Percentiles rank a stretch among this genome's conserved stretches.
phyloP scores from a whole-genome alignment of 1,284 basidiomycete genomes.

The Austropuccinia psidii region DNA sequence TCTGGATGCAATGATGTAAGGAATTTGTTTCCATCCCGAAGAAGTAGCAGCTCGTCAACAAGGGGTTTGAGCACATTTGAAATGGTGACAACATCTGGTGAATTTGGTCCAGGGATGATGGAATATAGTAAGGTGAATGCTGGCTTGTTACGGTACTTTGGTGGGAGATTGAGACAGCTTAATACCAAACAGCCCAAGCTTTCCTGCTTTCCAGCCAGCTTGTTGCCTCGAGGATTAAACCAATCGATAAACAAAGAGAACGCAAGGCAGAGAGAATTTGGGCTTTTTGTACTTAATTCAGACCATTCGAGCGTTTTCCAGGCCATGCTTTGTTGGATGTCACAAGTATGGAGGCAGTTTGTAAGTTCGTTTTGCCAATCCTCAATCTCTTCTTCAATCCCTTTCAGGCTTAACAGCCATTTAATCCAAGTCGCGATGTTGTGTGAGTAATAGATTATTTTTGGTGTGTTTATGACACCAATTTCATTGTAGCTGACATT shows the following conservation, averaged over 20 bases:
- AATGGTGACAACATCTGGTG: neutral
- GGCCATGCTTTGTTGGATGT: slow-evolving; percentile 1
- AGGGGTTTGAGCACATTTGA: neutral
- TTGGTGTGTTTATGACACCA: too few species aligned
- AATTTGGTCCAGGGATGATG: neutral
- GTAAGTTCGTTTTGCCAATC: neutral
- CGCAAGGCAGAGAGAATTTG: neutral
- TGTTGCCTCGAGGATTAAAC: slow-evolving; percentile 14
- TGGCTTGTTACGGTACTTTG: neutral
- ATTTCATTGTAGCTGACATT: too few species aligned
- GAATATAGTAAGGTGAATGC: neutral
- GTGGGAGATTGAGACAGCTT: slow-evolving; percentile 17
- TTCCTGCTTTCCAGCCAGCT: neutral
- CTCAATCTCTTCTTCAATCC: neutral
- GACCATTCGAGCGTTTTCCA: slow-evolving; percentile 4
- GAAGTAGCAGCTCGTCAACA: slow-evolving; percentile 10
- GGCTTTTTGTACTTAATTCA: too few species aligned
- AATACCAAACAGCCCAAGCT: slow-evolving; percentile 14
- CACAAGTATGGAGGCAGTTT: neutral
- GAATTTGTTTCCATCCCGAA: neutral
- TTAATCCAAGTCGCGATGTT: neutral
- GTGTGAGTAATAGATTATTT: neutral
- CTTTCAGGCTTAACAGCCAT: neutral
- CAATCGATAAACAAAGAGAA: slow-evolving; percentile 2
- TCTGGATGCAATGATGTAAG: neutral